Base-by-base conservation (phyloP, 108 stramenopile species). In the Epithemia pelagica region DNA sequence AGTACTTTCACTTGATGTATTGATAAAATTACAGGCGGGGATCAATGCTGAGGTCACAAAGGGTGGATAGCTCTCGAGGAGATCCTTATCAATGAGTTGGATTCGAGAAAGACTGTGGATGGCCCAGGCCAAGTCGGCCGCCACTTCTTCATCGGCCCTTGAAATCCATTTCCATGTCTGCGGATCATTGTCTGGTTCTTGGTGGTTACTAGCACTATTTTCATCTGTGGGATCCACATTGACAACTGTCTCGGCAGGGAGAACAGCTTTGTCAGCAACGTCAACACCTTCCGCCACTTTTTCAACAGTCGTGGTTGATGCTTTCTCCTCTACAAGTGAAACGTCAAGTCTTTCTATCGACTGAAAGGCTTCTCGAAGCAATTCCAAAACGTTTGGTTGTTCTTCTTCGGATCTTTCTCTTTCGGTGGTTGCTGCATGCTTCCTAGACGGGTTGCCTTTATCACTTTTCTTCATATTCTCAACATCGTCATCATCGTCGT, bases 41-140 rank as follows among this genome's bases (percentile, higher is more conserved):
- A 23, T 46, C 52, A 52, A 28, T 46, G 52, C 28, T 18, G 62
- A n/a, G 28, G 55, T 61, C 30, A 27, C 52, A 27, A 58, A 67
- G 7, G 54, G 56, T n/a, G 2, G 56, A 29, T 29, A 29, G 25
- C 2, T 28, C 8, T 29, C 56, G 5, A 22, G 25, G 27, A 58
- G 10, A 25, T 68, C 67, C 24, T 46, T 22, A 2, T 32, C 23
- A 23, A 25, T 5, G 24, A 46, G 30, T 67, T 22, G 73, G 60
- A 81, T 71, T 56, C 61, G 32, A 62, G 67, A 65, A 32, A 67
- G 46, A 77, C 52, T 8, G 78, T 67, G 32, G 65, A 55, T 22
- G 79, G 67, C 21, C 78, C 76, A 59, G 67, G 62, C 75, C 78
- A 77, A 61, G 77, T 78, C 77, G 2, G 68, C 71, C 2, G 80